Evolutionary conservation across 2,329 filamentous ascomycete genomes (phyloP).

Genomic region (Colletotrichum filicis): DNA sequence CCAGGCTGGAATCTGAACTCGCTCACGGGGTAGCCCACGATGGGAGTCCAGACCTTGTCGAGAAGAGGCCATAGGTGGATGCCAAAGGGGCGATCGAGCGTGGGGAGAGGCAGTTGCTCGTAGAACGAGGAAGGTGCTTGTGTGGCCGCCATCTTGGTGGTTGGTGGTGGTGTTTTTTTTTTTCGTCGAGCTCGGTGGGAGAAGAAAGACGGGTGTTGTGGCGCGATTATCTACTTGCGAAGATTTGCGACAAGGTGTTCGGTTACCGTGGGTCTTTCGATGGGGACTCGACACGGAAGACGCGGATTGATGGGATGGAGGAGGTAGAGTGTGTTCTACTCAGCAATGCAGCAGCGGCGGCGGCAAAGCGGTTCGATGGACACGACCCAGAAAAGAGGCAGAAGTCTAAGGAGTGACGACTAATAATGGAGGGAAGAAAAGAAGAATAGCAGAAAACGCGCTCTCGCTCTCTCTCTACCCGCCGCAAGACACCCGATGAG

Average conservation of each 20-base stretch:
- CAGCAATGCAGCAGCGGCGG: slow-evolving; percentile 27
- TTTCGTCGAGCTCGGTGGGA: slow-evolving; percentile 14
- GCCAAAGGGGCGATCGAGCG: slow-evolving; percentile 92
- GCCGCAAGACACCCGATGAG: slow-evolving; percentile 22
- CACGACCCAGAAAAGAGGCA: slow-evolving; percentile 33
- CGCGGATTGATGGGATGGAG: slow-evolving; percentile 28
- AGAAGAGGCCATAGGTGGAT: slow-evolving; percentile 94
- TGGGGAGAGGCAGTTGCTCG: slow-evolving; percentile 74
- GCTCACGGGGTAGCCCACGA: slow-evolving; percentile 84
- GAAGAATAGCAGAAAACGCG: slow-evolving; percentile 38
- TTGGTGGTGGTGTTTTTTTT: background rate
- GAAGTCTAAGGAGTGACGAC: slow-evolving; percentile 54
- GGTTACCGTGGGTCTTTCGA: slow-evolving; percentile 31
- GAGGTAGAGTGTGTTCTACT: slow-evolving; percentile 1
- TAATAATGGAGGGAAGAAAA: slow-evolving; percentile 46
- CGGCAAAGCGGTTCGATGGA: slow-evolving; percentile 10
- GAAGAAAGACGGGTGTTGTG: background rate
- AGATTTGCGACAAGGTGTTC: slow-evolving; percentile 16
- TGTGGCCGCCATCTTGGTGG: slow-evolving; percentile 49
- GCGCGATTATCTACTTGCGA: slow-evolving; percentile 16
- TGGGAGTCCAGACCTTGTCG: slow-evolving; percentile 81
- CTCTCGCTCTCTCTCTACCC: slow-evolving; percentile 25
- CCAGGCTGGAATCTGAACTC: slow-evolving; percentile 88
- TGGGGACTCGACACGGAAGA: slow-evolving; percentile 38
- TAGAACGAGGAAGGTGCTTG: slow-evolving; percentile 56